Evolutionary conservation across 1,284 basidiomycete genomes (phyloP), one percentile per base, ranked within the genome.

Genomic region (Naganishia cerealis): DNA sequence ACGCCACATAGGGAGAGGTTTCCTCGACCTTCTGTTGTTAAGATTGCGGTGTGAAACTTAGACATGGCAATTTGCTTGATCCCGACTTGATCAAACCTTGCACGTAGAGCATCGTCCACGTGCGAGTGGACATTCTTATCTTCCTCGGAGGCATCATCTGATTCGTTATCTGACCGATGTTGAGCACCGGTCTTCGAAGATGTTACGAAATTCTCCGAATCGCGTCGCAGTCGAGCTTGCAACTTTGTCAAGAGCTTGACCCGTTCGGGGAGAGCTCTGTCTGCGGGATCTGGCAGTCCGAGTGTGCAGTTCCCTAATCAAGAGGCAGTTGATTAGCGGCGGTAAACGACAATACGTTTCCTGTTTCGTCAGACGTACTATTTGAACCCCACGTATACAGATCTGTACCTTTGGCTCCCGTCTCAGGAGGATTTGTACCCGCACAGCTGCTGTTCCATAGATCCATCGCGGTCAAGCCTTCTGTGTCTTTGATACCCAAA

Each of bases 371-470:
- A 8, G 71, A 82, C 78, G 80, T 80, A 72, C 84, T 85, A 77
- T 98, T 99, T 16, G 86, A 84, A 16, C 96, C 96, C 95, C 95
- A 99, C 0, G 90, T 92, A 73, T 87, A 90, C 15, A 99, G 81
- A 66, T 96, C 84, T 16, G 79, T 78, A 18, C 80, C 88, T 0
- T 83, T 84, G 29, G 79, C 75, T 21, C 76, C 75, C 3, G 75
- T 77, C 15, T 81, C 78, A 3, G 76, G 71, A 1, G 80, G 77
- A 50, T 82, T 81, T 3, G 91, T 91, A 0, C 86, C 88, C 69
- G 87, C 85, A 39, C 96, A 83, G 0, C 92, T 95, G 4, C 89
- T 88, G 75, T 97, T 97, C 82, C 94, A 98, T 33, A 99, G 81
- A 75, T 99, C 95, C 72, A 94, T 94, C 0, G 94, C 87, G 0